These are phyloP conservation scores for Macaranga tanarius DNA, from an alignment of 441 rosid genomes.

Conservation along the genomic window DNA sequence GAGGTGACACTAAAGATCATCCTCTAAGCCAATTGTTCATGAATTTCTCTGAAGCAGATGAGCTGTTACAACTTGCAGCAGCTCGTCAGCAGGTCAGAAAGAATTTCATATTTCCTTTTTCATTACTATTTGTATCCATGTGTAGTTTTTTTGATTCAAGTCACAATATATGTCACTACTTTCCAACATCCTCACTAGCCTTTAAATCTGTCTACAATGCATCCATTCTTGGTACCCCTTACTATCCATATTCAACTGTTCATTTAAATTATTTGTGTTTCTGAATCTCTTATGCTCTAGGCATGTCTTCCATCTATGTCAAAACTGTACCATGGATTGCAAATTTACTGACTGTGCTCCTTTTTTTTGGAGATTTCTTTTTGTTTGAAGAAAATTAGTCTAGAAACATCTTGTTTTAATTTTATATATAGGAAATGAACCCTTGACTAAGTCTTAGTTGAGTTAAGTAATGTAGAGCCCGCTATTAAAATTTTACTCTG, in stretches of 20 bases:
- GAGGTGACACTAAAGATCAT: conserved; percentile 75
- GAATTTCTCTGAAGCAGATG: conserved; percentile 85
- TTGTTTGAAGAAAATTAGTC: background rate
- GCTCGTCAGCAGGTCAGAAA: conserved; percentile 80
- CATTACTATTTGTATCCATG: background rate
- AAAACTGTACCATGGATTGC: background rate
- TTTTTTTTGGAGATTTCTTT: no score
- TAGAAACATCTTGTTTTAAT: background rate
- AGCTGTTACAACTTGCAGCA: conserved; percentile 63
- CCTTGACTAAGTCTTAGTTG: background rate
- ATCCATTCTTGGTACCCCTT: background rate
- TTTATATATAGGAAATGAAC: background rate
- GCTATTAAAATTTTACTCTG: background rate
- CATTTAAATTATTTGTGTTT: background rate
- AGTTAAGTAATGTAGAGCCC: background rate
- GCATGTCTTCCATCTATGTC: background rate
- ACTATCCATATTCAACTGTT: background rate
- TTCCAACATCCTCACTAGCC: background rate
- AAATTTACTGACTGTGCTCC: background rate
- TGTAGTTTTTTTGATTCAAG: background rate
- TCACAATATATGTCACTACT: background rate
- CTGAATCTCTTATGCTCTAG: background rate
- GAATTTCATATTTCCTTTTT: background rate
- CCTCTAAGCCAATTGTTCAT: conserved; percentile 68
- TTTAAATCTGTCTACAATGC: background rate